These are phyloP conservation scores for Ascocoryne sarcoides DNA, from an alignment of 2,329 filamentous ascomycete species.

Conservation along the genomic window DNA sequence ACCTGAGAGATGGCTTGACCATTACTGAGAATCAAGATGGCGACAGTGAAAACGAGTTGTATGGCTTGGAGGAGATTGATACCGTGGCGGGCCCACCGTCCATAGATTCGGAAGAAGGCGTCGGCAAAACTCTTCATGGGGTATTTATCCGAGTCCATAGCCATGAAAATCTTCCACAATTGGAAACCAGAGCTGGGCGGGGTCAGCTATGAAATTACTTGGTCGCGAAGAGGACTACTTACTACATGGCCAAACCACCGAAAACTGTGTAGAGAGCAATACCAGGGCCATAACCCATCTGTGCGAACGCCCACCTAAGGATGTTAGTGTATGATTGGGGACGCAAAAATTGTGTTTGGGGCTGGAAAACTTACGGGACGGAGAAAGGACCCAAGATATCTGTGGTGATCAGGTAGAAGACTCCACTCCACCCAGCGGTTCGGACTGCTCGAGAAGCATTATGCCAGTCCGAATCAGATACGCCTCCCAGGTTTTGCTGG, in stretches of 20 bases:
- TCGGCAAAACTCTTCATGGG: slow-evolving; percentile 21
- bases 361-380: no score
- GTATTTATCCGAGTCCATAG: slow-evolving; percentile 19
- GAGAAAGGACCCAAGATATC: slow-evolving; percentile 20
- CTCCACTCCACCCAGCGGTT: slow-evolving; percentile 37
- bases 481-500: slow-evolving; percentile 7
- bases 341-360: no score
- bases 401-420: slow-evolving; percentile 30
- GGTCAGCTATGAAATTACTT: slow-evolving; percentile 21
- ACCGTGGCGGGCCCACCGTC: slow-evolving; percentile 35
- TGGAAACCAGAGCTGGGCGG: slow-evolving; percentile 16
- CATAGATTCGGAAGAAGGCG: slow-evolving; percentile 38
- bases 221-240: slow-evolving; percentile 31
- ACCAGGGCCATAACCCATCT: slow-evolving; percentile 20
- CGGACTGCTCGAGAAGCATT: slow-evolving; percentile 38
- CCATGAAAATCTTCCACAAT: slow-evolving; percentile 19
- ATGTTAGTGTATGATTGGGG: no score
- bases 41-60: slow-evolving; percentile 42
- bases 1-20: slow-evolving; percentile 47
- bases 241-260: slow-evolving; percentile 19
- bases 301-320: slow-evolving; percentile 33
- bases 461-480: slow-evolving; percentile 37
- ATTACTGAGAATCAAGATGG: slow-evolving; percentile 42
- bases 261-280: slow-evolving; percentile 20
- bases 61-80: slow-evolving; percentile 41